Conservation (phyloP, 139 green algal genomes). For the Chlamydomonas applanata region DNA sequence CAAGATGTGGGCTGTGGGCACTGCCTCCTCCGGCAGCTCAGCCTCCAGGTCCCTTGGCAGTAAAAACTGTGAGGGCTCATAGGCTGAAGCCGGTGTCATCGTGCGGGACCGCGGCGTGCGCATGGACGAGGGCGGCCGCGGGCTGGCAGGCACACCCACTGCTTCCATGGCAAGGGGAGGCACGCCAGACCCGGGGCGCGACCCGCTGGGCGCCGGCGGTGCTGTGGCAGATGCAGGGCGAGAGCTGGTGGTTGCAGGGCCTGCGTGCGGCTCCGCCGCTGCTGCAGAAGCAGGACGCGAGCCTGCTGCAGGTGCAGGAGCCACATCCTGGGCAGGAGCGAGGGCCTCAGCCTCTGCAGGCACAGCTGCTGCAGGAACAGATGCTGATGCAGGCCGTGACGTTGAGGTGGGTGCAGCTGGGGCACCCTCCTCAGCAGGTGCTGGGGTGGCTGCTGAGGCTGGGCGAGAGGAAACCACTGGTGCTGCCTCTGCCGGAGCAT, state of each 20-base stretch:
- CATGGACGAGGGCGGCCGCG: not conserved
- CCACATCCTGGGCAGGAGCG: no score
- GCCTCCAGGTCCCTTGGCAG: not conserved
- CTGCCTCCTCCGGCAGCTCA: not conserved
- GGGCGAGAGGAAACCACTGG: not conserved
- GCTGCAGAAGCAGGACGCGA: constrained; percentile 1
- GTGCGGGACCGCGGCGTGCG: no score
- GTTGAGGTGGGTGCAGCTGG: not conserved
- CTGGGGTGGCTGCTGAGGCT: not conserved
- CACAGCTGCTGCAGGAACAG: no score
- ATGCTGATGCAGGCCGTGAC: no score
- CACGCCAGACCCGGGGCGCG: not conserved
- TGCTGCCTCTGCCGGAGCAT: not conserved
- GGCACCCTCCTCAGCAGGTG: not conserved
- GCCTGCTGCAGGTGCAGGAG: not conserved
- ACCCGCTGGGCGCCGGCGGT: no score
- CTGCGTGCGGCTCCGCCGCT: no score
- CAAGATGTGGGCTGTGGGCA: constrained; percentile 9
- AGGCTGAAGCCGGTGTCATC: not conserved
- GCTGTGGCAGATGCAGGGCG: not conserved
- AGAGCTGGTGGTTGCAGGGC: not conserved
- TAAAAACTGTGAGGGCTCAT: not conserved
- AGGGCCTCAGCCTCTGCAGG: no score
- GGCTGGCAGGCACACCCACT: not conserved
- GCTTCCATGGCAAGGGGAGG: not conserved